These are phyloP conservation scores for Fusarium secorum DNA, from an alignment of 2,329 filamentous ascomycete species.

Conservation along the genomic window DNA sequence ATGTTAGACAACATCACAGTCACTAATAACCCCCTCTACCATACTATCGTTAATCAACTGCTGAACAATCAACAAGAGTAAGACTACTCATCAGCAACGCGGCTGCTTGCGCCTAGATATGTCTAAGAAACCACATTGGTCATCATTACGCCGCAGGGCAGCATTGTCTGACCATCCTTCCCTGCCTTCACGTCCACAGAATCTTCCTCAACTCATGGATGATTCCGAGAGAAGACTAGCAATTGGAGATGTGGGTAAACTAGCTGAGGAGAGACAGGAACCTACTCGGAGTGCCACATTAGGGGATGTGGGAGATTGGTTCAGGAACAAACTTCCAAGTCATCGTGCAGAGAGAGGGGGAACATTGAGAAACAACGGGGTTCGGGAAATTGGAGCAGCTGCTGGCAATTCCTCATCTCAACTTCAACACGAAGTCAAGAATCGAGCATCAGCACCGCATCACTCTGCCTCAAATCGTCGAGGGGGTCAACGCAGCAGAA, in stretches of 20 bases:
- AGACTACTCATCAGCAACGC: background rate
- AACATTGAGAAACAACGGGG: slow-evolving; percentile 50
- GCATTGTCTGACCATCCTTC: background rate
- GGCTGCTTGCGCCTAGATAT: background rate
- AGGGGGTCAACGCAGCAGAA: slow-evolving; percentile 27
- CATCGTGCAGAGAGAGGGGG: slow-evolving; percentile 60
- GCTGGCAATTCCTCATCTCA: background rate
- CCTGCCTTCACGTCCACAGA: background rate
- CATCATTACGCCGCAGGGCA: slow-evolving; percentile 3
- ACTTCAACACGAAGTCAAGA: background rate
- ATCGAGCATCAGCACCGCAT: background rate
- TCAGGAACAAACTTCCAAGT: slow-evolving; percentile 58
- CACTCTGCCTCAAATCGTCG: slow-evolving; percentile 18
- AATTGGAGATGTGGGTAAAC: slow-evolving; percentile 43
- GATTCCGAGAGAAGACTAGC: slow-evolving; percentile 3
- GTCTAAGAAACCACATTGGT: slow-evolving; percentile 9
- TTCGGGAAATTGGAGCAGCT: slow-evolving; percentile 39
- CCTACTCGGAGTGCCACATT: slow-evolving; percentile 16
- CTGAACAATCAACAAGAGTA: background rate
- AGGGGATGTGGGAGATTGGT: slow-evolving; percentile 48
- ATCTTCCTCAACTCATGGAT: background rate
- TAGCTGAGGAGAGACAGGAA: slow-evolving; percentile 49
- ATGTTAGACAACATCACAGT: background rate
- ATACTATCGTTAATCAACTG: background rate
- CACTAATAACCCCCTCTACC: background rate